Percentiles rank a stretch among this genome's conserved stretches.
Evolutionary conservation across 2,329 filamentous ascomycete genomes (phyloP).

Genomic region (Alternaria incomplexa): DNA sequence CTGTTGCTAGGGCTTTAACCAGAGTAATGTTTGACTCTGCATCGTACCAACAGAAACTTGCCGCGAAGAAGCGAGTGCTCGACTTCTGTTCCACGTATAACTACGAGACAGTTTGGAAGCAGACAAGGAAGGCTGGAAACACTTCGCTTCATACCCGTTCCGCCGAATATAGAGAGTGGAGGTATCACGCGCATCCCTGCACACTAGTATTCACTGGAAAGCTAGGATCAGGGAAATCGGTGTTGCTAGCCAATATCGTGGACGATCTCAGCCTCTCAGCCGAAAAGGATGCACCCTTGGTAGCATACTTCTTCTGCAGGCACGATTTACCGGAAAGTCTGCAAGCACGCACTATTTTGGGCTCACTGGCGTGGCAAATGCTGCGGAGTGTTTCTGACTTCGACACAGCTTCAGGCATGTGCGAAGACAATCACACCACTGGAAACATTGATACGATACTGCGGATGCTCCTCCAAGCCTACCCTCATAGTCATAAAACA

Average conservation of each 20-base stretch:
- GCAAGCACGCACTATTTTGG: conserved; percentile 30
- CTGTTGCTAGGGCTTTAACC: conserved; percentile 26
- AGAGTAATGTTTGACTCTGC: conserved; percentile 15
- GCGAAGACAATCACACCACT: not conserved
- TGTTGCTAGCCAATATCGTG: conserved; percentile 54
- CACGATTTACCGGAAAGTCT: conserved; percentile 32
- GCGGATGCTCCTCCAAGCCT: conserved; percentile 22
- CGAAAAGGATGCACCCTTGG: not conserved
- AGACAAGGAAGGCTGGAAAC: conserved; percentile 50
- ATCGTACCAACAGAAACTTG: conserved; percentile 21
- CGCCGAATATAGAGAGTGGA: conserved; percentile 40
- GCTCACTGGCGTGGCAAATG: conserved; percentile 46
- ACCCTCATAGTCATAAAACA: conserved; percentile 19
- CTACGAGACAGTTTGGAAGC: conserved; percentile 51
- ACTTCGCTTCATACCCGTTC: conserved; percentile 29
- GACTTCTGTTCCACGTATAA: conserved; percentile 53
- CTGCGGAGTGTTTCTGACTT: conserved; percentile 33
- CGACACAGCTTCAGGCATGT: conserved; percentile 2
- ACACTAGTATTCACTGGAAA: conserved; percentile 50
- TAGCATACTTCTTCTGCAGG: conserved; percentile 39
- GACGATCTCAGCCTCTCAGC: conserved; percentile 25
- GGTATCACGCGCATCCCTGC: conserved; percentile 16
- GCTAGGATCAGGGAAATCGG: conserved; percentile 55
- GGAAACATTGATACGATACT: conserved; percentile 23
- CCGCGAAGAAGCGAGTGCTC: conserved; percentile 39